Percentiles rank a stretch among this genome's conserved stretches.
These are phyloP conservation scores for Mycena olivaceomarginata DNA, from an alignment of 768 basidiomycete genomes.

Conservation along the genomic window DNA sequence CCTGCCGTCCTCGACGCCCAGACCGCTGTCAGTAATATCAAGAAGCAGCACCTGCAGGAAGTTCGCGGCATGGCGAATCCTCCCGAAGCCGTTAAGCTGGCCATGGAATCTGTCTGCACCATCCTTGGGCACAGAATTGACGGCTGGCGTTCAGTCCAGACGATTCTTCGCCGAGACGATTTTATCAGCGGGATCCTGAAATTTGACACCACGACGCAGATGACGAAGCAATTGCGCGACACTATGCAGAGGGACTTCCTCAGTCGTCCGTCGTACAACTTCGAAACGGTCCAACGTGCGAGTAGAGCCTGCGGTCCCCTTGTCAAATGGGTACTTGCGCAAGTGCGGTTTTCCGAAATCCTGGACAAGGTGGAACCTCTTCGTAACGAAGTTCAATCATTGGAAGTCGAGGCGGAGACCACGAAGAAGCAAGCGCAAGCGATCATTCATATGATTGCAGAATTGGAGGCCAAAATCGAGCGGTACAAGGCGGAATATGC, in stretches of 20 bases:
- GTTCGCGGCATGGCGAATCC: conserved; percentile 99
- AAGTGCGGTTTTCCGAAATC: conserved; percentile 98
- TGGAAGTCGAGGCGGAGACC: conserved; percentile 95
- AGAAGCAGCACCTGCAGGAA: conserved; percentile 96
- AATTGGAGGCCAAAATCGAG: conserved; percentile 94
- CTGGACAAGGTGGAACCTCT: conserved; percentile 97
- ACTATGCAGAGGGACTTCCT: conserved; percentile 96
- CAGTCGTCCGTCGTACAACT: conserved; percentile 93
- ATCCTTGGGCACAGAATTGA: conserved; percentile 98
- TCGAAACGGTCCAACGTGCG: conserved; percentile 95
- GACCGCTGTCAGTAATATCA: conserved; percentile 97
- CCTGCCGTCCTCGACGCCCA: conserved; percentile 97
- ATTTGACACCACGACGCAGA: conserved; percentile 93
- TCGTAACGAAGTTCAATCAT: conserved; percentile 94
- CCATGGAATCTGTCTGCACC: conserved; percentile 99
- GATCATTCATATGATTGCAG: conserved; percentile 94
- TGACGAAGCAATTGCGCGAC: conserved; percentile 93
- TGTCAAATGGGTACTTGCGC: conserved; percentile 98
- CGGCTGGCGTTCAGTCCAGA: conserved; percentile 96
- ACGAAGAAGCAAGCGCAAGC: conserved; percentile 95
- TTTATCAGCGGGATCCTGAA: conserved; percentile 97
- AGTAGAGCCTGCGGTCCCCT: conserved; percentile 98
- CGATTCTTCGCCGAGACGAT: conserved; percentile 96
- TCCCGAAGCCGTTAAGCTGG: conserved; percentile 96
- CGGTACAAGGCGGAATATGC: conserved; percentile 99